A percentile compares a stretch with the other conserved stretches of the same genome.
These are phyloP conservation scores for Melastoma malabathricum DNA, from an alignment of 345 rosid genomes.

Conservation along the genomic window DNA sequence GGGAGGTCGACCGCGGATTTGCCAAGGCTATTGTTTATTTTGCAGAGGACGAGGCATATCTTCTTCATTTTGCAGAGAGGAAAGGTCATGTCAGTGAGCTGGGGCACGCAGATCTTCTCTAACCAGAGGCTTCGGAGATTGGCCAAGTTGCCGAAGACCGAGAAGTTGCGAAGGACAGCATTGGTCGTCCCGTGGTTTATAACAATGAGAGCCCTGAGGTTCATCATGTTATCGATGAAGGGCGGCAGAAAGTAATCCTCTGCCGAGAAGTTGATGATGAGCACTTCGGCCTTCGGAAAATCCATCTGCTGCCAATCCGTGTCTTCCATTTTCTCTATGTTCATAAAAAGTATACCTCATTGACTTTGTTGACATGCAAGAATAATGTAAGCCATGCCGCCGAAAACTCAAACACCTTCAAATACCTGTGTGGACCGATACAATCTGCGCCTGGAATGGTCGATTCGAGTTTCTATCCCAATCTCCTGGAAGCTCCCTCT, in stretches of 20 bases:
- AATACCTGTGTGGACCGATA: constrained; percentile 71
- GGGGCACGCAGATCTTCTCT: constrained; percentile 51
- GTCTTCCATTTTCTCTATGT: constrained; percentile 51
- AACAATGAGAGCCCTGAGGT: constrained; percentile 58
- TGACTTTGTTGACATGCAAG: neutral
- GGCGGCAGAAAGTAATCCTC: constrained; percentile 63
- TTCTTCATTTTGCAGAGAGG: constrained; percentile 40
- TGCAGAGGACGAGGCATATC: constrained; percentile 65
- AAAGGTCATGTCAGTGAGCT: constrained; percentile 24
- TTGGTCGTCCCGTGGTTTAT: constrained; percentile 46
- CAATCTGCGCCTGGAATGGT: constrained; percentile 57
- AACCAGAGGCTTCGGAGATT: constrained; percentile 78
- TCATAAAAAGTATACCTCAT: neutral
- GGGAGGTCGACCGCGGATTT: constrained; percentile 32
- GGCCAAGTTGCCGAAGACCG: constrained; percentile 31
- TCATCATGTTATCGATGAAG: constrained; percentile 52
- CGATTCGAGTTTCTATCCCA: constrained; percentile 64
- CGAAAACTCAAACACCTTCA: neutral
- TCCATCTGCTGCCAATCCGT: constrained; percentile 76
- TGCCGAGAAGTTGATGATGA: constrained; percentile 54
- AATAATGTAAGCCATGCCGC: too few species aligned
- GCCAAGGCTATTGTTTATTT: constrained; percentile 43
- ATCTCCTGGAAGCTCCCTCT: constrained; percentile 42
- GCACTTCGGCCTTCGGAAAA: constrained; percentile 82
- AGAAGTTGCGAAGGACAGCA: constrained; percentile 42